phyloP scores from a whole-genome alignment of 75 land plant genomes.

The Chamaecyparis obtusa region DNA sequence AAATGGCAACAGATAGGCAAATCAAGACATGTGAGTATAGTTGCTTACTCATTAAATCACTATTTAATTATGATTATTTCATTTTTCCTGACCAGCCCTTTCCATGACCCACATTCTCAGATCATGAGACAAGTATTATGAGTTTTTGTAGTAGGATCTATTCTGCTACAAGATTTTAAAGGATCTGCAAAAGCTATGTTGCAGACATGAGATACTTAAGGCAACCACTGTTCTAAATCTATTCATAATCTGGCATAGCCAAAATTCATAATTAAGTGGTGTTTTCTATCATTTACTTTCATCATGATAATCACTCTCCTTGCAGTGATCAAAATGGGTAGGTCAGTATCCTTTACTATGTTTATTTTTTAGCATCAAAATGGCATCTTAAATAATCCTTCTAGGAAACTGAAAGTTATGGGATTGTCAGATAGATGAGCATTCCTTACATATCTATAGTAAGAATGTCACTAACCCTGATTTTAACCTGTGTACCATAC shows the following conservation, averaged over 20 bases:
- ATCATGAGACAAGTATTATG: neutral
- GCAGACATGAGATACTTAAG: neutral
- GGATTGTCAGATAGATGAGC: neutral
- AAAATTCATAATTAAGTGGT: neutral
- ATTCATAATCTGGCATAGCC: neutral
- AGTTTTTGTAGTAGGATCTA: neutral
- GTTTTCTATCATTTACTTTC: neutral
- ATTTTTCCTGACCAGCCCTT: neutral
- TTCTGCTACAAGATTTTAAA: neutral
- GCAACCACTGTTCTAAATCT: neutral
- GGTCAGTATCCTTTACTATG: neutral
- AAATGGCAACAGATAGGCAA: neutral
- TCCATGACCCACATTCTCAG: neutral
- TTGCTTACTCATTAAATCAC: neutral
- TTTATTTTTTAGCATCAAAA: neutral
- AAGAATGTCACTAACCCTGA: slow-evolving; percentile 10
- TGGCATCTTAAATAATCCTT: neutral
- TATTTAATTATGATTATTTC: no score
- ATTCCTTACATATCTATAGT: neutral
- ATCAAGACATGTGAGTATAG: neutral
- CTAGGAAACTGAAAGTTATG: neutral
- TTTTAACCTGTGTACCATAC: slow-evolving; percentile 25
- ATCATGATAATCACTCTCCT: neutral
- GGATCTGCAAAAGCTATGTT: neutral
- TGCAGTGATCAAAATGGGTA: neutral